These are phyloP conservation scores for Diaporthe longicolla DNA, from an alignment of 2,329 filamentous ascomycete species.

Conservation along the genomic window DNA sequence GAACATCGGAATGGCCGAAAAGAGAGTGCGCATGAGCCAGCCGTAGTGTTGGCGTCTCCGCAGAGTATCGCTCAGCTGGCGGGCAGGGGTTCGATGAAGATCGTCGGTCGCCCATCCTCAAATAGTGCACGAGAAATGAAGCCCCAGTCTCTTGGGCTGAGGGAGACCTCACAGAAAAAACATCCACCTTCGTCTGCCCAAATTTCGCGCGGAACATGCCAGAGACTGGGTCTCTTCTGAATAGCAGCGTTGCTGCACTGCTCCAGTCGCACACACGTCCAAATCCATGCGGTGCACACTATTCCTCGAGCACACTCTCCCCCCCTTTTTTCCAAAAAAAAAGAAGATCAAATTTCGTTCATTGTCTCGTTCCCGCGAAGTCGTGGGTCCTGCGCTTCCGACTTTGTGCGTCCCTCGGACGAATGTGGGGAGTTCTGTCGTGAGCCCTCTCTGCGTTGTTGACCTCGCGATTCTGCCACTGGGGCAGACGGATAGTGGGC, in stretches of 20 bases:
- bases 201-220: slow-evolving; percentile 24
- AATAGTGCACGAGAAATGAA: slow-evolving; percentile 35
- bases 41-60: slow-evolving; percentile 32
- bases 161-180: background rate
- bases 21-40: slow-evolving; percentile 14
- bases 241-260: background rate
- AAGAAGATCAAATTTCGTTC: slow-evolving; percentile 49
- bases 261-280: slow-evolving; percentile 10
- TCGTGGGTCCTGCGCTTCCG: slow-evolving; percentile 51
- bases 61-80: slow-evolving; percentile 29
- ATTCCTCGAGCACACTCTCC: background rate
- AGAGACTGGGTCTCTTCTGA: background rate
- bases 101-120: slow-evolving; percentile 31
- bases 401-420: slow-evolving; percentile 54
- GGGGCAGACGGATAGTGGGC: slow-evolving; percentile 46
- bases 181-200: slow-evolving; percentile 5
- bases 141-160: slow-evolving; percentile 19
- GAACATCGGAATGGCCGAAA: background rate
- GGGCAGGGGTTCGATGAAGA: slow-evolving; percentile 34
- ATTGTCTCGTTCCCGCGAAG: slow-evolving; percentile 51
- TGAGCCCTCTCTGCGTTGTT: slow-evolving; percentile 48
- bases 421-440: slow-evolving; percentile 51
- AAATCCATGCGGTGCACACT: background rate
- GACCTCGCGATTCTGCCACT: slow-evolving; percentile 48
- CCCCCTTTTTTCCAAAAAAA: slow-evolving; percentile 35